Evolutionary conservation across 306 rosid genomes (phyloP).

Genomic region (Glycine latifolia): DNA sequence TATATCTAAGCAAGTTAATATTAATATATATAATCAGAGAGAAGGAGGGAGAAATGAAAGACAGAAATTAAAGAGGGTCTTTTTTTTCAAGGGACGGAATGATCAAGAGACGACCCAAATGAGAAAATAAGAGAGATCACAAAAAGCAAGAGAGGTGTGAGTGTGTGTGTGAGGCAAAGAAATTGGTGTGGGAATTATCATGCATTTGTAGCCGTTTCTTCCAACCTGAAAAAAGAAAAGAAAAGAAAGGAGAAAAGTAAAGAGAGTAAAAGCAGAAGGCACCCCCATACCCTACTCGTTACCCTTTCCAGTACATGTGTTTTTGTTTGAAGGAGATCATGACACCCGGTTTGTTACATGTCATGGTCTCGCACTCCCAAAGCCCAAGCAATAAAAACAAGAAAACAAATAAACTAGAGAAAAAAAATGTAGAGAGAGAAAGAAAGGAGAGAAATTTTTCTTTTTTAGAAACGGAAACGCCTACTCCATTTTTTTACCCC

Average conservation of each 20-base stretch:
- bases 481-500: not conserved
- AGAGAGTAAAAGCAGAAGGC: constrained; percentile 23
- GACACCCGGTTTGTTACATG: constrained; percentile 64
- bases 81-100: constrained; percentile 40
- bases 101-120: constrained; percentile 40
- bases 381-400: constrained; percentile 34
- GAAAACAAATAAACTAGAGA: not conserved
- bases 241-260: not conserved
- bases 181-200: constrained; percentile 43
- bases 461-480: constrained; percentile 28
- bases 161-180: not conserved
- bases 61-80: not conserved
- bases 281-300: constrained; percentile 52
- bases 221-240: constrained; percentile 27
- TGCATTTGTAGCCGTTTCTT: constrained; percentile 45
- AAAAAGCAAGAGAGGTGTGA: no score
- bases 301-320: constrained; percentile 46
- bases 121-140: not conserved
- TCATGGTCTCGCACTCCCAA: constrained; percentile 50
- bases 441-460: not conserved
- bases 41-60: not conserved
- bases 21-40: not conserved
- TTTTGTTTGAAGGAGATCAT: constrained; percentile 51
- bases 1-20: not conserved
- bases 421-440: constrained; percentile 9